Evolutionary conservation across 257 asterid genomes (phyloP).

Genomic region (Nicotiana noctiflora): DNA sequence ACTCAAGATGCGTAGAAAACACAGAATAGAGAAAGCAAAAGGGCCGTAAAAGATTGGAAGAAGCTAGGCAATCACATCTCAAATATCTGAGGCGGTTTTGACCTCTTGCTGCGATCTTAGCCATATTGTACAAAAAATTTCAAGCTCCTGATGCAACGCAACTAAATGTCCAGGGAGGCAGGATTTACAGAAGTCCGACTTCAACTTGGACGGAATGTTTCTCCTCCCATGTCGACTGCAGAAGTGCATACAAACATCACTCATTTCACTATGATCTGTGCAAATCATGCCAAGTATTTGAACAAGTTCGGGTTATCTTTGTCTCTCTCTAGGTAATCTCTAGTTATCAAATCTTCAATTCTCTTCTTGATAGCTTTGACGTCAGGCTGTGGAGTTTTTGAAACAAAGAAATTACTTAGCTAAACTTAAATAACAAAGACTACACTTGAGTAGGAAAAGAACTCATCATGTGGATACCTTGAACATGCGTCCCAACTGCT

Average conservation of each 20-base stretch:
- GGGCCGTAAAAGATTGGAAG: neutral
- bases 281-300: conserved; percentile 85
- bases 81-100: neutral
- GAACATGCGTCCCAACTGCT: conserved; percentile 94
- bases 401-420: conserved; percentile 1
- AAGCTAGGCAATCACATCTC: neutral
- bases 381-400: conserved; percentile 55
- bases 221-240: neutral
- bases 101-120: neutral
- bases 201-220: neutral
- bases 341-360: conserved; percentile 88
- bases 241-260: neutral
- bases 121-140: conserved; percentile 15
- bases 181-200: conserved; percentile 13
- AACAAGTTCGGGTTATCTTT: conserved; percentile 85
- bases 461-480: conserved; percentile 42
- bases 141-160: conserved; percentile 14
- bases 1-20: neutral
- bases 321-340: conserved; percentile 94
- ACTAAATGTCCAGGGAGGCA: conserved; percentile 1
- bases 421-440: neutral
- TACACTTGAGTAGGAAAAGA: neutral
- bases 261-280: neutral
- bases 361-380: conserved; percentile 97
- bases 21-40: neutral